Evolutionary conservation across 305 asterid genomes (phyloP), one percentile per base, ranked within the genome.

Genomic region (Fraxinus velutina): DNA sequence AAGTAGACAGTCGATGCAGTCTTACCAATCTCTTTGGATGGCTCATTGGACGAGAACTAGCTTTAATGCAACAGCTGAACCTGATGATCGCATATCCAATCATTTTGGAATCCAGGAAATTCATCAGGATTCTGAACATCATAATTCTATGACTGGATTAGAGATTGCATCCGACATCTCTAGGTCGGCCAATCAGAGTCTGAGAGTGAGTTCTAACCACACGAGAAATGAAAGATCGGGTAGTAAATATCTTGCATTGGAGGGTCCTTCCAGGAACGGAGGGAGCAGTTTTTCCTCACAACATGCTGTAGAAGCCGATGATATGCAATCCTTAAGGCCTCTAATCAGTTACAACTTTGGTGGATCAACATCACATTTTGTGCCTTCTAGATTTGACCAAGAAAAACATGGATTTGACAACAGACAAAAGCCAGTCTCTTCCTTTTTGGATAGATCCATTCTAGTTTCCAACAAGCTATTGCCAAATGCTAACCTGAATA

Each of bases 1-100:
- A 47, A 84, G 76, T 66, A 84, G 85, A 71, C 88, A 84, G 78
- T 79, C 87, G 71, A 22, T 44, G 72, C 86, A 83, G 79, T 52
- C 91, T 78, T 79, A 81, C 77, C 91, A 89, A 76, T 89, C 96
- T 57, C 74, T 33, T 78, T 91, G 97, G 97, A 84, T 91, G 92
- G 85, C 92, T 15, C 97, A 86, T 71, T 94, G 96, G 98, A 87
- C 80, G 71, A 84, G 78, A 55, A 73, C 85, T 37, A 82, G 86
- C 83, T 72, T 73, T 60, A 85, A 80, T 77, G 83, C 83, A 52
- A 60, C 78, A 5, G 34, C 72, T 66, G 84, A 75, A 50, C 72
- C 81, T 52, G 83, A 60, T 72, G 73, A 34, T 68, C 77, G 29
- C 68, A 78, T 75, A 29, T 50, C 84, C 34, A 22, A 27, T 77